A percentile compares a stretch with the other conserved stretches of the same genome.
Evolutionary conservation across 495 filamentous ascomycete species (phyloP).

Genomic region (Viridothelium virens): DNA sequence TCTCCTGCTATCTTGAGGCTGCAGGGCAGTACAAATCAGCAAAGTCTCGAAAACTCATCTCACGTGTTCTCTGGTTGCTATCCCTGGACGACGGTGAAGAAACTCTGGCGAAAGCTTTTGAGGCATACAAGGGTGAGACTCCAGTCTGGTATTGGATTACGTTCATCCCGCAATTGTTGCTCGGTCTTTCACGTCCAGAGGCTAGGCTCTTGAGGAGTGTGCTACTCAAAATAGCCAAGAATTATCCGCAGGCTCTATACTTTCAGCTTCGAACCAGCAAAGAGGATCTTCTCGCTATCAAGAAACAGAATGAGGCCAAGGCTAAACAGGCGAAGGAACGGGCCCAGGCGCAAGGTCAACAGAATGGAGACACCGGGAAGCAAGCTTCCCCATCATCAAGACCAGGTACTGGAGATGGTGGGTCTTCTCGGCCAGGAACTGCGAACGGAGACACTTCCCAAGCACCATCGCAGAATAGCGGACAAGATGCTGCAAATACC

Average conservation of each 20-base stretch:
- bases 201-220: slow-evolving; percentile 75
- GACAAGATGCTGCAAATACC: slow-evolving; percentile 12
- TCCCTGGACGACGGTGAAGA: slow-evolving; percentile 86
- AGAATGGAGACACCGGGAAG: slow-evolving; percentile 39
- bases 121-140: slow-evolving; percentile 90
- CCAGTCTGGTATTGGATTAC: slow-evolving; percentile 99
- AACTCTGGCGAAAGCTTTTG: slow-evolving; percentile 70
- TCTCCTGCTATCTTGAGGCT: slow-evolving; percentile 94
- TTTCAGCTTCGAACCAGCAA: slow-evolving; percentile 86
- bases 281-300: slow-evolving; percentile 90
- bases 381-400: slow-evolving; percentile 39
- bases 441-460: slow-evolving; percentile 40
- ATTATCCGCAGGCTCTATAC: slow-evolving; percentile 86
- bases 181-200: slow-evolving; percentile 73
- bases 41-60: slow-evolving; percentile 92
- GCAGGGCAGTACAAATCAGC: slow-evolving; percentile 92
- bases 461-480: slow-evolving; percentile 28
- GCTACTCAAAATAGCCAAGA: slow-evolving; percentile 86
- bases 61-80: slow-evolving; percentile 90
- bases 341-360: slow-evolving; percentile 33
- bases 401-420: slow-evolving; percentile 31
- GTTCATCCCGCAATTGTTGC: slow-evolving; percentile 91
- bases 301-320: slow-evolving; percentile 77
- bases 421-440: slow-evolving; percentile 44
- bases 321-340: slow-evolving; percentile 51